Conservation (phyloP, 176 grass and related monocot species). For the Musa troglodytarum region DNA sequence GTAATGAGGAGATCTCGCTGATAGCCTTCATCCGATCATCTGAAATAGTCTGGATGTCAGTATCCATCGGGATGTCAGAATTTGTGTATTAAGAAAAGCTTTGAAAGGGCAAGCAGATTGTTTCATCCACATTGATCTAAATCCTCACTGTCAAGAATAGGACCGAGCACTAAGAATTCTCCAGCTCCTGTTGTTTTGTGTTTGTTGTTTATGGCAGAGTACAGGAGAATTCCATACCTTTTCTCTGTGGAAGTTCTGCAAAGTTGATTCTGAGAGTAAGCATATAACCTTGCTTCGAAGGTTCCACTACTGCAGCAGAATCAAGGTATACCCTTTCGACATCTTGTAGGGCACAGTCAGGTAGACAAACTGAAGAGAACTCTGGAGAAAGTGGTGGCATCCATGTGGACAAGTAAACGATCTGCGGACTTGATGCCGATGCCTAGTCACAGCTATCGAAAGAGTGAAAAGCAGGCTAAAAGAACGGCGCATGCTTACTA, state of each 20-base stretch:
- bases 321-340: constrained; percentile 33
- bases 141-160: neutral
- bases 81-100: too few species aligned
- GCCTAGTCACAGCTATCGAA: constrained; percentile 31
- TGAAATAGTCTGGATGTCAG: constrained; percentile 11
- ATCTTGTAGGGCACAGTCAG: constrained; percentile 54
- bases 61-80: neutral
- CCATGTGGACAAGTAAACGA: constrained; percentile 60
- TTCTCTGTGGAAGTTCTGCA: constrained; percentile 31
- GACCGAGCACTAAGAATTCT: neutral
- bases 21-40: constrained; percentile 52
- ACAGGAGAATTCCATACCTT: constrained; percentile 28
- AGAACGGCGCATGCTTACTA: too few species aligned
- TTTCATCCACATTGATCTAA: too few species aligned
- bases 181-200: too few species aligned
- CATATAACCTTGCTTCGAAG: constrained; percentile 44
- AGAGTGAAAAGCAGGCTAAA: constrained; percentile 4
- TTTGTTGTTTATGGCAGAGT: neutral
- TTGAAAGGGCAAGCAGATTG: too few species aligned
- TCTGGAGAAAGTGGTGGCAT: constrained; percentile 49
- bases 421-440: constrained; percentile 43
- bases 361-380: constrained; percentile 26
- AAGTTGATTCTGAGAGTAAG: constrained; percentile 83
- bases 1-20: constrained; percentile 47
- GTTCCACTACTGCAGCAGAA: constrained; percentile 53